Conservation (phyloP, 2,329 filamentous ascomycete species). For the Scolecobasidium constrictum region DNA sequence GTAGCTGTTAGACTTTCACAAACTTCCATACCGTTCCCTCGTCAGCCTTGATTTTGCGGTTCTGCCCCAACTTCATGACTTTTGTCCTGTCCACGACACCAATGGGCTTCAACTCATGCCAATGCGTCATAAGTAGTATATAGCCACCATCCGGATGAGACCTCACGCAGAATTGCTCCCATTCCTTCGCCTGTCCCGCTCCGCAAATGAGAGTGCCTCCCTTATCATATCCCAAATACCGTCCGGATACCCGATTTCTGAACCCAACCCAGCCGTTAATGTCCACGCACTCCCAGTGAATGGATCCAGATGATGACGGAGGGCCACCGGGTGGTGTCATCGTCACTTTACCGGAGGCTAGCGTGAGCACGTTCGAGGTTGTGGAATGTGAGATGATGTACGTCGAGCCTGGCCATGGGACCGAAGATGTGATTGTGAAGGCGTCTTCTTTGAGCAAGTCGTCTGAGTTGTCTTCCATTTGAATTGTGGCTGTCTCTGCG, state of each 20-base stretch:
- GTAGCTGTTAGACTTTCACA: constrained; percentile 10
- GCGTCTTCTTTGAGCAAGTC: too few relatives aligned
- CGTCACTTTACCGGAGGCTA: constrained; percentile 19
- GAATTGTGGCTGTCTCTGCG: too few relatives aligned
- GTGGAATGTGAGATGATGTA: constrained; percentile 16
- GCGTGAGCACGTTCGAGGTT: constrained; percentile 20
- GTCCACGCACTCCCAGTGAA: constrained; percentile 29
- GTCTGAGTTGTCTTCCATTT: too few relatives aligned
- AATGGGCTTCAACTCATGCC: constrained; percentile 21
- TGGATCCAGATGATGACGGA: too few relatives aligned
- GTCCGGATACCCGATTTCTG: constrained; percentile 22
- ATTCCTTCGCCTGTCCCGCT: constrained; percentile 15
- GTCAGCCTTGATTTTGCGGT: constrained; percentile 9
- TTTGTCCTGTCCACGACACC: constrained; percentile 9
- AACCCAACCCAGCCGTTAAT: constrained; percentile 29
- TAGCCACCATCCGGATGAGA: constrained; percentile 23
- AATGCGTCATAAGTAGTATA: constrained; percentile 20
- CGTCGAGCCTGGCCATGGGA: constrained; percentile 18
- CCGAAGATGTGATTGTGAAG: constrained; percentile 10
- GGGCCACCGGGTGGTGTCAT: constrained; percentile 18
- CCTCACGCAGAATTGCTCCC: constrained; percentile 22
- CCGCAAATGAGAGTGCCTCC: constrained; percentile 9
- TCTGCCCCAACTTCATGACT: constrained; percentile 8
- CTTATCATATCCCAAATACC: constrained; percentile 23
- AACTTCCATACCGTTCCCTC: constrained; percentile 13